Evolutionary conservation across 352 stramenopile genomes (phyloP), one percentile per base, ranked within the genome.

Genomic region (Aphanomyces cochlioides): DNA sequence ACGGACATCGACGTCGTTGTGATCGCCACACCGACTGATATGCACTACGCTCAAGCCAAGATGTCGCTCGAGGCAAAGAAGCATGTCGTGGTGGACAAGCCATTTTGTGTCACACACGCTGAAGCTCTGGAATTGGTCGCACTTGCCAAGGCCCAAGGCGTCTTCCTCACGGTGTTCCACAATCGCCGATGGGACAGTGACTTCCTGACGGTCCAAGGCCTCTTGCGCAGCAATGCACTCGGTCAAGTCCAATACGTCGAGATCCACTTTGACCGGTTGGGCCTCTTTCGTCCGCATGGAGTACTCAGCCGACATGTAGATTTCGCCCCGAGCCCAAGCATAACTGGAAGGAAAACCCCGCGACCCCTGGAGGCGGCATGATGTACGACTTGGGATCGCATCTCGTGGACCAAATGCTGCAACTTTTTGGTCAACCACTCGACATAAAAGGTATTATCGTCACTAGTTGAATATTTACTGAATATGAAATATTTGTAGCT

Each of bases 61-160:
- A 77, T 85, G 57, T 81, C 76, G 21, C 83, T 92, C 57, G 65
- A 81, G 50, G 82, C 82, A 54, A 90, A 89, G 74, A 83, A 84
- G 73, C 82, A 92, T 70, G 82, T 92, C 17, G 78, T 92, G 7
- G 81, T 89, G 40, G 84, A 92, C 77, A 92, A 92, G 67, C 84
- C 84, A 56, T 74, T 92, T 50, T 87, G 81, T 60, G 75, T 90
- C 74, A 82, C 79, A 17, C 74, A 77, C 3, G 74, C 72, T 19
- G 72, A 92, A 43, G 84, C 82, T 28, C 60, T 79, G 48, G 82
- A 87, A 63, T 76, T 92, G 8, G 75, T 80, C 58, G 68, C 74
- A 12, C 67, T 82, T 8, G 81, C 82, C n/a, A 72, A 78, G 47
- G 67, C 72, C 37, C 77, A 89, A 53, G 74, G 73, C 38, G 84